A percentile compares a stretch with the other conserved stretches of the same genome.
Conservation (phyloP, 257 asterid genomes). For the Capsicum rhomboideum region DNA sequence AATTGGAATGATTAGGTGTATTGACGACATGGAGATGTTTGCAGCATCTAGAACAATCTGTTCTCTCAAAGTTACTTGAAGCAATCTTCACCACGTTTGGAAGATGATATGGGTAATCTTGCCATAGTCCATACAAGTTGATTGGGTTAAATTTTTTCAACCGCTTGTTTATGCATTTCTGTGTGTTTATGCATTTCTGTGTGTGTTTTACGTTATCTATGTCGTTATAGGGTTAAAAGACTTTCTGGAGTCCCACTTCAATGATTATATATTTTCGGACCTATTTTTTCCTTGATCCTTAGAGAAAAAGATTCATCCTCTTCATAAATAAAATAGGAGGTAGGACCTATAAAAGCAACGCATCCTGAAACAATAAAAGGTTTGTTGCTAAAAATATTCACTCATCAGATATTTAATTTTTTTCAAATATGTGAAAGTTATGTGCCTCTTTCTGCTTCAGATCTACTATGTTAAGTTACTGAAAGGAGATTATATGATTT, state of each 20-base stretch:
- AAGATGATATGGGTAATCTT: slow-evolving; percentile 80
- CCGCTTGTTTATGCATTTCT: too few species aligned
- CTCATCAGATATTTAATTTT: too few species aligned
- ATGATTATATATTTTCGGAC: background rate
- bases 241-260: background rate
- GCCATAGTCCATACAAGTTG: background rate
- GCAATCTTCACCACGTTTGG: slow-evolving; percentile 83
- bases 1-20: slow-evolving; percentile 55
- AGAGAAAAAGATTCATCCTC: too few species aligned
- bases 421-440: too few species aligned
- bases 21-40: slow-evolving; percentile 28
- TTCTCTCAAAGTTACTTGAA: slow-evolving; percentile 54
- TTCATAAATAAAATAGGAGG: too few species aligned
- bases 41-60: slow-evolving; percentile 57
- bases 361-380: background rate
- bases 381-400: too few species aligned
- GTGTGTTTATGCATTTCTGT: background rate
- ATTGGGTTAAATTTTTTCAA: background rate
- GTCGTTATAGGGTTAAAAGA: background rate
- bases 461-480: too few species aligned
- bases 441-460: too few species aligned
- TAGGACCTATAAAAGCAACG: too few species aligned
- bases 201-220: background rate
- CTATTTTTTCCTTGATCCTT: too few species aligned
- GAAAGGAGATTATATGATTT: too few species aligned